Conservation (phyloP, 192 early-diverging fungal genomes). For the Irineochytrium annulatum region DNA sequence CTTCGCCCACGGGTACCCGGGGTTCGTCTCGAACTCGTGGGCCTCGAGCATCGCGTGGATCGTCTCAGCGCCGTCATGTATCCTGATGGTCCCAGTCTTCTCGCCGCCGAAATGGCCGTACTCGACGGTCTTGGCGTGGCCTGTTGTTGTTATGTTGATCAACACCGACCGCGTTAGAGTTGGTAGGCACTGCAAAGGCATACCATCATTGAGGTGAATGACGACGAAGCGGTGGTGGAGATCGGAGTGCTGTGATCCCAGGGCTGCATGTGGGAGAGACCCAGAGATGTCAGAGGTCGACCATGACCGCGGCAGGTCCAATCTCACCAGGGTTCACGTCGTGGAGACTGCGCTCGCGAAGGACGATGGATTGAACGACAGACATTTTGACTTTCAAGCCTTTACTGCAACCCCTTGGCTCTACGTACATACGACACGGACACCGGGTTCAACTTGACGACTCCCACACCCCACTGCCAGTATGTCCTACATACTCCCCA, state of each 20-base stretch:
- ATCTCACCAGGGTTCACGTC: background rate
- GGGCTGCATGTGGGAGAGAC: background rate
- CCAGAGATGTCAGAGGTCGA: too few species aligned
- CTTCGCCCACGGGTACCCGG: slow-evolving; percentile 14
- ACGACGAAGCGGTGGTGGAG: slow-evolving; percentile 11
- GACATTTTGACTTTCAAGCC: too few species aligned
- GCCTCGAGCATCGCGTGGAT: slow-evolving; percentile 7
- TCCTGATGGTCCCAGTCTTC: background rate
- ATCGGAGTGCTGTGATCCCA: slow-evolving; percentile 6
- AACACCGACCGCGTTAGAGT: background rate
- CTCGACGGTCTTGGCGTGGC: background rate
- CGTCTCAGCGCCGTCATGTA: slow-evolving; percentile 2
- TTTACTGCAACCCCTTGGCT: too few species aligned
- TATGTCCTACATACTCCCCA: too few species aligned
- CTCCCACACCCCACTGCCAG: too few species aligned
- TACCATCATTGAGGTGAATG: background rate
- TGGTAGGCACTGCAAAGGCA: too few species aligned
- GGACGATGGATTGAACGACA: slow-evolving; percentile 1
- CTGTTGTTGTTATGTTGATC: background rate
- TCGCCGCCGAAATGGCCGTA: too few species aligned
- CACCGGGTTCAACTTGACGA: too few species aligned
- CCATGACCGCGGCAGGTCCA: too few species aligned
- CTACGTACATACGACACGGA: too few species aligned
- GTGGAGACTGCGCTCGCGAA: background rate
- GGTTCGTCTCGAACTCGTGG: slow-evolving; percentile 3